A percentile compares a stretch with the other conserved stretches of the same genome.
These are phyloP conservation scores for Ceratobasidium sp. DNA, from an alignment of 1,284 basidiomycete genomes.

Conservation along the genomic window DNA sequence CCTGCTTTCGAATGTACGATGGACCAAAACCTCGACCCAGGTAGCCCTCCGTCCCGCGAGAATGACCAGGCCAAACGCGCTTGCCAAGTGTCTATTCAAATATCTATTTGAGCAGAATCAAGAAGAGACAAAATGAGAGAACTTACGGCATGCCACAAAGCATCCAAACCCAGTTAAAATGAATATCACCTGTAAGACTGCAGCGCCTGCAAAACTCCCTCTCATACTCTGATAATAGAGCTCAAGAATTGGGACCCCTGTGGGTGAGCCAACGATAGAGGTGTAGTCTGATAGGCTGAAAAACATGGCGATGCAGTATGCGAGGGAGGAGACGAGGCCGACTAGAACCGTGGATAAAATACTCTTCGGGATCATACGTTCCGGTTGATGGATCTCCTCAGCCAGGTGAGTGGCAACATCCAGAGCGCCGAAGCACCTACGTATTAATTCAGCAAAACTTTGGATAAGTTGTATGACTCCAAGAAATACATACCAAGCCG, in stretches of 20 bases:
- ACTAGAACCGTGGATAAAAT: constrained; percentile 32
- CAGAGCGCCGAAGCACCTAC: constrained; percentile 33
- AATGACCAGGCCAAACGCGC: constrained; percentile 43
- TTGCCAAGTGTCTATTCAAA: constrained; percentile 41
- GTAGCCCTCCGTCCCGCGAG: constrained; percentile 32
- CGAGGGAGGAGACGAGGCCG: constrained; percentile 27
- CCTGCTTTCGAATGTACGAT: constrained; percentile 21
- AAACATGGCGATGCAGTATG: constrained; percentile 32
- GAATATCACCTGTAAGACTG: constrained; percentile 22
- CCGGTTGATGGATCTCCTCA: constrained; percentile 39
- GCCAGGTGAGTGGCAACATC: constrained; percentile 43
- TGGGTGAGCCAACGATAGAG: not conserved
- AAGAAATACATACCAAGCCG: constrained; percentile 15
- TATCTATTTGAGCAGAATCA: not conserved
- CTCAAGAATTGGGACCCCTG: constrained; percentile 39
- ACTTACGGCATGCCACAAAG: constrained; percentile 40
- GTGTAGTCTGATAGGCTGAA: constrained; percentile 37
- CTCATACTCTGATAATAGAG: constrained; percentile 33
- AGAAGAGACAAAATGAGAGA: not conserved
- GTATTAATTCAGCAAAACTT: not conserved
- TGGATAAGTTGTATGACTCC: too few relatives aligned
- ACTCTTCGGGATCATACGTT: constrained; percentile 38
- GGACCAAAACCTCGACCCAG: constrained; percentile 43
- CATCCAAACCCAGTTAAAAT: constrained; percentile 32
- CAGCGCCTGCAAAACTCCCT: constrained; percentile 25